Evolutionary conservation across 2,329 filamentous ascomycete species (phyloP).

Genomic region (Penicillium sp.): DNA sequence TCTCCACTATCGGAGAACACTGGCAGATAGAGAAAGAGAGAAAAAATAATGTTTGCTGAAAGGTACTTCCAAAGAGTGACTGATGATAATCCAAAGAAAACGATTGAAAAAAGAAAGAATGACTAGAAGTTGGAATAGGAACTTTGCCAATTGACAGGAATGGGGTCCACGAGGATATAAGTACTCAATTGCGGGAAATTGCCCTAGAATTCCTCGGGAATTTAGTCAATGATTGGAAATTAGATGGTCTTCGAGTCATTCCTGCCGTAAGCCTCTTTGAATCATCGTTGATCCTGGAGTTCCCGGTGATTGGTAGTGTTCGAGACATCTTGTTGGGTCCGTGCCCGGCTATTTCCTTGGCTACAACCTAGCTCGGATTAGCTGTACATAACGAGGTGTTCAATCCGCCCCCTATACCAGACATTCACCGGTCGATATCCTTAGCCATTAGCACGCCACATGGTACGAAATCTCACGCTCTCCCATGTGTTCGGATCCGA

Average conservation of each 20-base stretch:
- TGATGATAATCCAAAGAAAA: neutral
- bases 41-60: neutral
- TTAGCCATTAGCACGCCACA: neutral
- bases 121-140: neutral
- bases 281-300: neutral
- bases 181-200: neutral
- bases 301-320: neutral
- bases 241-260: neutral
- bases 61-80: neutral
- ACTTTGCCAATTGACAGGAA: neutral
- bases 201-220: neutral
- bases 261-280: neutral
- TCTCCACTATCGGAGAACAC: neutral
- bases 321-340: neutral
- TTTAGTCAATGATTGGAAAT: neutral
- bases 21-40: neutral
- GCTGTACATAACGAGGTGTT: neutral
- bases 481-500: neutral
- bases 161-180: neutral
- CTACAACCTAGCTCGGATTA: neutral
- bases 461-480: neutral
- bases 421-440: neutral
- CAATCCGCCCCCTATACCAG: neutral
- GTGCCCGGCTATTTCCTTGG: neutral
- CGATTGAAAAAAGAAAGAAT: neutral